These are phyloP conservation scores for Nitzschia inconspicua DNA, from an alignment of 108 stramenopile species.

Conservation along the genomic window DNA sequence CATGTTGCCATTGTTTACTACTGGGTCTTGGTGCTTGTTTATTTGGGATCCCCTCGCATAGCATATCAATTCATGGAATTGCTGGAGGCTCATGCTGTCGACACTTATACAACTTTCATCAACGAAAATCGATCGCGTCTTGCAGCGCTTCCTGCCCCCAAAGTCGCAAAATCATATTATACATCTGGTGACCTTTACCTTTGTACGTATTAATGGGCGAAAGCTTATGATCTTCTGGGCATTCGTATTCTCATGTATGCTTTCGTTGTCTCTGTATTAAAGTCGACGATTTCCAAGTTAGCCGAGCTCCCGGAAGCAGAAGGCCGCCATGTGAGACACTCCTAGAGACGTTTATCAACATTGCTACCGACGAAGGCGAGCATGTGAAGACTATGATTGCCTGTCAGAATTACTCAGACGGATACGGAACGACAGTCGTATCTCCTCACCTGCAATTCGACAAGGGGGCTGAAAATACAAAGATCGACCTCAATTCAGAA, in stretches of 20 bases:
- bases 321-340: slow-evolving; percentile 34
- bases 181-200: slow-evolving; percentile 46
- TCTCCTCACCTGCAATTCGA: background rate
- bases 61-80: slow-evolving; percentile 78
- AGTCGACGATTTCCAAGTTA: slow-evolving; percentile 64
- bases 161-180: slow-evolving; percentile 66
- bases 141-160: slow-evolving; percentile 51
- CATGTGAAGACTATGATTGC: slow-evolving; percentile 24
- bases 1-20: slow-evolving; percentile 87
- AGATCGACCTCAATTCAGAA: slow-evolving; percentile 1
- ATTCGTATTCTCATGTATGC: too few relatives aligned
- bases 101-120: slow-evolving; percentile 74
- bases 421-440: slow-evolving; percentile 1
- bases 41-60: slow-evolving; percentile 44
- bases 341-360: slow-evolving; percentile 57
- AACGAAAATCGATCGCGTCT: slow-evolving; percentile 62
- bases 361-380: slow-evolving; percentile 33
- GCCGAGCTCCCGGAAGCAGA: slow-evolving; percentile 21
- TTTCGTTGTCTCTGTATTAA: too few relatives aligned
- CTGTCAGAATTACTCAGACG: slow-evolving; percentile 21
- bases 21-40: slow-evolving; percentile 50
- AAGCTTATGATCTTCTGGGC: too few relatives aligned
- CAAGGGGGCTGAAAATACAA: background rate
- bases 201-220: too few relatives aligned
- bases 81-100: slow-evolving; percentile 77